Conservation (phyloP, 371 early-diverging fungal genomes). For the Actinomucor elegans region DNA sequence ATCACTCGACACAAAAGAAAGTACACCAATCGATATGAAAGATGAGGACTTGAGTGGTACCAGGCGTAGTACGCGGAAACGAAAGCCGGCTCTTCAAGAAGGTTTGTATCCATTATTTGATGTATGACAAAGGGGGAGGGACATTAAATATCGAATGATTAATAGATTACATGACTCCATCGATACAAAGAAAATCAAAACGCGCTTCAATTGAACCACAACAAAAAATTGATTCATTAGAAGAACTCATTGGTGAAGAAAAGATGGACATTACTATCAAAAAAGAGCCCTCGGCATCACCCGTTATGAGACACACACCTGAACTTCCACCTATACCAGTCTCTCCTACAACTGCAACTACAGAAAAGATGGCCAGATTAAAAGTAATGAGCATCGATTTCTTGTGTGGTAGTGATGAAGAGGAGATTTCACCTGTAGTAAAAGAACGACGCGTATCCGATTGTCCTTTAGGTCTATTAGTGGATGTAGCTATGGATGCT, state of each 20-base stretch:
- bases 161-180: no score
- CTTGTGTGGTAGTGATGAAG: conserved; percentile 28
- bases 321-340: conserved; percentile 3
- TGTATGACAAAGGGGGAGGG: conserved; percentile 1
- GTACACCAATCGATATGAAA: conserved; percentile 5
- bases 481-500: conserved; percentile 40
- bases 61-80: conserved; percentile 35
- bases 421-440: neutral
- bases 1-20: conserved; percentile 16
- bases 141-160: neutral
- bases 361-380: conserved; percentile 4
- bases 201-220: conserved; percentile 11
- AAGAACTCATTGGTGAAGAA: conserved; percentile 20
- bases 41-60: conserved; percentile 12
- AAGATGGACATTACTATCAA: conserved; percentile 1
- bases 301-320: no score
- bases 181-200: conserved; percentile 6
- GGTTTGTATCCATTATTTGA: no score
- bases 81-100: conserved; percentile 35
- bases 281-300: neutral
- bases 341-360: conserved; percentile 3
- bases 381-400: conserved; percentile 49
- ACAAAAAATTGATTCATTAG: conserved; percentile 8
- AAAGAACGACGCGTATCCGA: conserved; percentile 8
- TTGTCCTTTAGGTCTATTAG: conserved; percentile 34